Evolutionary conservation across 148 eudicot genomes (phyloP), one percentile per base, ranked within the genome.

Genomic region (Persicaria tinctoria): DNA sequence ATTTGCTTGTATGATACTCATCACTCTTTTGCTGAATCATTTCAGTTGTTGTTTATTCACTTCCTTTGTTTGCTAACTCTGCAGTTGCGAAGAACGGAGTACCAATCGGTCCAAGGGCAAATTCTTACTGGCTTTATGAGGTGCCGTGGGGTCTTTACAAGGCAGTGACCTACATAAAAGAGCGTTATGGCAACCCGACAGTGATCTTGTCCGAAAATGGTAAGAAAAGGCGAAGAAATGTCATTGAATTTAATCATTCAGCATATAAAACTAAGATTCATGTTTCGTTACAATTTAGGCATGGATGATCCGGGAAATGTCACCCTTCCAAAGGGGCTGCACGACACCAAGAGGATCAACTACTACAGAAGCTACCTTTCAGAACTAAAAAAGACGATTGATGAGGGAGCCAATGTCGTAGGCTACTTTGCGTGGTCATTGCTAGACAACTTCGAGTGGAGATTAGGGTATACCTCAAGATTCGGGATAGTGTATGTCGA

Each of bases 361-460:
- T 92, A 86, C 84, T 92, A 92, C 82, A 88, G 53, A 80, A 86
- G 85, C 48, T 95, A 94, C 80, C 38, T 94, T 69, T 5, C 46
- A 12, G 74, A 82, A 76, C 81, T 94, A 11, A 94, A 87, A 85
- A 83, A 78, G 85, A 78, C 96, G 3, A 78, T 91, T 1, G 89
- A 91, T 18, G 90, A 88, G 6, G 98, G 98, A 55, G 96, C 95
- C 14, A 94, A 91, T 69, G 90, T 94, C 6, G 74, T 76, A 6
- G 98, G 98, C 76, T 94, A 94, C 81, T 94, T 94, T 62, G 97
- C 97, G 0, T 94, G 98, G 98, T 91, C 98, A 8, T 88, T 94
- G 78, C 83, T 94, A 0, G 98, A 94, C 80, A 94, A 94, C 79
- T 94, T 94, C 17, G 96, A 94, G 74, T 94, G 98, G 98, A 85